Evolutionary conservation across 208 protist species (phyloP), one percentile per base, ranked within the genome.

Genomic region (Leishmania martiniquensis): DNA sequence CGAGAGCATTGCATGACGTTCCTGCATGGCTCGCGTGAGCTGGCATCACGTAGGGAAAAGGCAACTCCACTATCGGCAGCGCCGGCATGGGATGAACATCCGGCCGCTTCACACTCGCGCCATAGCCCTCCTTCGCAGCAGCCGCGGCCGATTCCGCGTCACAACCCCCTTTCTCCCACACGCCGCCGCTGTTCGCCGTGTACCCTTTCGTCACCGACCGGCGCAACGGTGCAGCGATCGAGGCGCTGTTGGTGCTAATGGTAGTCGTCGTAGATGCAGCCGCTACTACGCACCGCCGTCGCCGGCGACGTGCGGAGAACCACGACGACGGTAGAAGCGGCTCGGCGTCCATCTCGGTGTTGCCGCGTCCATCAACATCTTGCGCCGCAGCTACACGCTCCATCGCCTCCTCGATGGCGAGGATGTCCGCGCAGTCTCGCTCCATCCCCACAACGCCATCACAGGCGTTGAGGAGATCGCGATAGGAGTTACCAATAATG

Each of bases 401-500:
- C 68, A 86, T 52, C 10, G 75, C 73, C 2, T 76, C 60, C 32
- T 91, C 85, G 1, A 91, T 60, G 1, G 47, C 20, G 17, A 90
- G 42, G 44, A 95, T 70, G n/a, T 83, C 84, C 0, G n/a, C 75
- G 71, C 91, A 93, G 39, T 81, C 81, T 4, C 69, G 60, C 29
- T 84, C 83, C 84, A 95, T 87, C 3, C 82, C 86, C 29, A 89
- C 87, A 2, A 95, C 86, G 5, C 85, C 77, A 42, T 93, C 86
- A 62, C 89, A 93, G 15, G 88, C 85, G 0, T 72, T 76, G n/a
- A 95, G 69, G 1, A 95, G 70, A 57, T 90, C 85, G n/a, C 77
- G 77, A 66, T 92, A 91, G 4, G 85, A 90, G 68, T 85, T 84
- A 22, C 91, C 89, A n/a, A 92, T 89, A 42, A 90, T 65, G 45